Percentiles rank a stretch among this genome's conserved stretches.
Conservation (phyloP, 1,284 basidiomycete species). For the Rhizoctonia solani region DNA sequence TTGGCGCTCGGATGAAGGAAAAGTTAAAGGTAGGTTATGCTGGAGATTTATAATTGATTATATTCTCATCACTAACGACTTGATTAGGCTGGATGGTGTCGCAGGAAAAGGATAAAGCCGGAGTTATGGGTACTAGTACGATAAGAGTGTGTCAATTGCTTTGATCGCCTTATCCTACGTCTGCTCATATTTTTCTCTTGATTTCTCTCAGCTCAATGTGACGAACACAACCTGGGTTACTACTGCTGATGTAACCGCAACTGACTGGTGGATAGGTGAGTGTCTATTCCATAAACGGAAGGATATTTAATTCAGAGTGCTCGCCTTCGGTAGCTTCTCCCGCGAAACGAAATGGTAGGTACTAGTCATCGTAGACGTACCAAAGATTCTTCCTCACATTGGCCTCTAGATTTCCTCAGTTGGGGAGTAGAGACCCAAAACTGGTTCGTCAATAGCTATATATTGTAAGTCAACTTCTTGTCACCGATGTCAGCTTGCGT, state of each 20-base stretch:
- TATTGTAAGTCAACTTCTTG: conserved; percentile 17
- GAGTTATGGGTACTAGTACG: conserved; percentile 11
- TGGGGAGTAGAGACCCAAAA: conserved; percentile 29
- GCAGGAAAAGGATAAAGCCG: conserved; percentile 32
- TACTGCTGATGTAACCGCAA: conserved; percentile 1
- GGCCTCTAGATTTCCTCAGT: conserved; percentile 19
- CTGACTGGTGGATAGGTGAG: conserved; percentile 31
- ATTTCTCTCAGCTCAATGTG: conserved; percentile 29
- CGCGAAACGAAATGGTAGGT: conserved; percentile 16
- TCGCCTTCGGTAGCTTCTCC: conserved; percentile 1
- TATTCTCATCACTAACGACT: not conserved
- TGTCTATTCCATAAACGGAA: not conserved
- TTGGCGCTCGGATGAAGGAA: conserved; percentile 31
- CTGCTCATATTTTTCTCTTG: not conserved
- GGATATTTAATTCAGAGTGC: not conserved
- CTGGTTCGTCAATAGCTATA: conserved; percentile 33
- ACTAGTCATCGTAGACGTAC: too few species aligned
- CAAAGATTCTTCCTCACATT: not conserved
- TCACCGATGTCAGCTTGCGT: too few species aligned
- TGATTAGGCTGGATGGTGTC: conserved; percentile 33
- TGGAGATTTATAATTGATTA: not conserved
- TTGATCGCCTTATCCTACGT: not conserved
- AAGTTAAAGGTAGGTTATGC: conserved; percentile 18
- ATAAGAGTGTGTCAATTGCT: not conserved
- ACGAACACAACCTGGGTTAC: conserved; percentile 30